Evolutionary conservation across 148 eudicot genomes (phyloP).

Genomic region (Persicaria maculosa): DNA sequence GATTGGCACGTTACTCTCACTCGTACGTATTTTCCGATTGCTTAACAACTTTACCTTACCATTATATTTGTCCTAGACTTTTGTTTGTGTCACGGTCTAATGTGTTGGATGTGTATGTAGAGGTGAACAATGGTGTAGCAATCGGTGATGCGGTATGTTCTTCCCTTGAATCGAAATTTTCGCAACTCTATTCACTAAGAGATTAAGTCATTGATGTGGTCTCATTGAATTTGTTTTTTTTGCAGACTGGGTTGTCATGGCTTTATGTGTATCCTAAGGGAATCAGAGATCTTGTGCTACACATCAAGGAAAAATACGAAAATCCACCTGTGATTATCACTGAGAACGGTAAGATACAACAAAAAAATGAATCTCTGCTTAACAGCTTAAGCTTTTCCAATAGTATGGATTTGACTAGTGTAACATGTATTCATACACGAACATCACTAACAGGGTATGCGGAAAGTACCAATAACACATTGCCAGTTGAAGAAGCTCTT

Average conservation of each 20-base stretch:
- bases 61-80: neutral
- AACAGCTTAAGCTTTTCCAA: neutral
- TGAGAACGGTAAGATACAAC: slow-evolving; percentile 3
- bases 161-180: neutral
- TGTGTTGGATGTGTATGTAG: neutral
- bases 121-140: neutral
- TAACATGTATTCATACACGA: neutral
- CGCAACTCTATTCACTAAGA: neutral
- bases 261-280: slow-evolving; percentile 10
- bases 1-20: slow-evolving; percentile 8
- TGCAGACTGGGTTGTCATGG: slow-evolving; percentile 11
- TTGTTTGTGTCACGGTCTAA: neutral
- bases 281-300: slow-evolving; percentile 7
- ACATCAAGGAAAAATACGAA: slow-evolving; percentile 2
- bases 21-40: neutral
- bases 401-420: no score
- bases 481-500: slow-evolving; percentile 10
- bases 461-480: neutral
- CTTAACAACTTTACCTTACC: neutral
- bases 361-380: neutral
- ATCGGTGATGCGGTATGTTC: slow-evolving; percentile 8
- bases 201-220: neutral
- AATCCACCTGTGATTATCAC: slow-evolving; percentile 3
- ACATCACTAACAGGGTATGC: neutral
- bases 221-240: neutral